Conservation (phyloP, 148 eudicot genomes). For the Beta vulgaris region DNA sequence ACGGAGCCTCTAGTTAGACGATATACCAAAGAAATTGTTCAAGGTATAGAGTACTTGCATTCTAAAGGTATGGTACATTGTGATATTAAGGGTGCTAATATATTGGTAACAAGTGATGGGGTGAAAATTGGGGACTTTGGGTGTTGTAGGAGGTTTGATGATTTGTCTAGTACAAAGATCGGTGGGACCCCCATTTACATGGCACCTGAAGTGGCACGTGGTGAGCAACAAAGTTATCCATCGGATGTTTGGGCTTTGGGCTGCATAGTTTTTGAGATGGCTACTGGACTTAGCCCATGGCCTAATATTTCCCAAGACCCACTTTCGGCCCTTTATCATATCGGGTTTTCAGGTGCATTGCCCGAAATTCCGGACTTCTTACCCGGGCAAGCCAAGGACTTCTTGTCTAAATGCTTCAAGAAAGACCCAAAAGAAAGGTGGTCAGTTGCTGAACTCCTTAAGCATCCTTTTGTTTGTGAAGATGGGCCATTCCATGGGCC, state of each 20-base stretch:
- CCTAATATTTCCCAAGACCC: slow-evolving; percentile 26
- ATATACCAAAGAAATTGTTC: slow-evolving; percentile 18
- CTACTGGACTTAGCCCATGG: slow-evolving; percentile 59
- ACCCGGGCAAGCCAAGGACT: slow-evolving; percentile 51
- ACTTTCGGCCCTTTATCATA: slow-evolving; percentile 37
- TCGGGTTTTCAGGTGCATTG: slow-evolving; percentile 48
- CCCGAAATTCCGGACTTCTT: slow-evolving; percentile 48
- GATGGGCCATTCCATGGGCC: slow-evolving; percentile 14
- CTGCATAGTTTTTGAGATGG: slow-evolving; percentile 63
- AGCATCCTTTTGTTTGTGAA: slow-evolving; percentile 50
- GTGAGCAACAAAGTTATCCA: slow-evolving; percentile 47
- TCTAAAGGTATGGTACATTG: slow-evolving; percentile 32
- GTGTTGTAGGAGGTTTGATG: slow-evolving; percentile 43
- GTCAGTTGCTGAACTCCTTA: slow-evolving; percentile 52
- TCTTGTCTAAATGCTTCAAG: slow-evolving; percentile 51
- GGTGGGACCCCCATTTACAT: slow-evolving; percentile 70
- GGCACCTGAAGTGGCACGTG: slow-evolving; percentile 73
- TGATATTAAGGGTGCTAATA: slow-evolving; percentile 35
- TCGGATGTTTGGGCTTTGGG: slow-evolving; percentile 75
- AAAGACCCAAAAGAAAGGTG: slow-evolving; percentile 57
- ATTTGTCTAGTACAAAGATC: slow-evolving; percentile 6
- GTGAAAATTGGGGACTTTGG: slow-evolving; percentile 72
- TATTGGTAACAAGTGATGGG: slow-evolving; percentile 33
- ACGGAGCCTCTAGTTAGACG: slow-evolving; percentile 2
- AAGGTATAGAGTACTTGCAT: slow-evolving; percentile 33